Percentiles rank a stretch among this genome's conserved stretches.
Evolutionary conservation across 768 basidiomycete species (phyloP).

Genomic region (Leucocoprinus birnbaumii): DNA sequence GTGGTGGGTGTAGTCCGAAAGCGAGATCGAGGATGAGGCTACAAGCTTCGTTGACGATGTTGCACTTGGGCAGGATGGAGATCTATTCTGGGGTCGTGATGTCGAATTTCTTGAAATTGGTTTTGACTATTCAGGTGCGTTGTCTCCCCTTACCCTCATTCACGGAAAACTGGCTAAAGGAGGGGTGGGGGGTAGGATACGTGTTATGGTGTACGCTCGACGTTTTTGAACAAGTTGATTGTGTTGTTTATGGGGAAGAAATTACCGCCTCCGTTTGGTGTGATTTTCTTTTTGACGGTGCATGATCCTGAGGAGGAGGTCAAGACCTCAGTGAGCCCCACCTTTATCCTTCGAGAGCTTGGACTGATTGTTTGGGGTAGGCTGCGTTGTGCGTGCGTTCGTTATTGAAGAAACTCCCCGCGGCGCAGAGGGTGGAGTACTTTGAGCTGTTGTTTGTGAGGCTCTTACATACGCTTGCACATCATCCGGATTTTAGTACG

Average conservation of each 20-base stretch:
- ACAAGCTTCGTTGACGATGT: slow-evolving; percentile 74
- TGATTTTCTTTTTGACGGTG: slow-evolving; percentile 84
- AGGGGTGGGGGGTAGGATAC: slow-evolving; percentile 70
- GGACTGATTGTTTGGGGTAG: slow-evolving; percentile 25
- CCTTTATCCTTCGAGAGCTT: neutral
- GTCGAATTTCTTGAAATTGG: slow-evolving; percentile 63
- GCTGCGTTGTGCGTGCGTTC: slow-evolving; percentile 55
- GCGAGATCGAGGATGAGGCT: slow-evolving; percentile 78
- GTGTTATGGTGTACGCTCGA: slow-evolving; percentile 80
- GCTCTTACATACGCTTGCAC: slow-evolving; percentile 82
- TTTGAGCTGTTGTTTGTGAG: slow-evolving; percentile 86
- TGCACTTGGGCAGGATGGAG: slow-evolving; percentile 69
- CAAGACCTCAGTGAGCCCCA: slow-evolving; percentile 50
- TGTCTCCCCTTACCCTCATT: neutral
- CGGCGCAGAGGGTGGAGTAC: slow-evolving; percentile 59
- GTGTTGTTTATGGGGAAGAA: slow-evolving; percentile 60
- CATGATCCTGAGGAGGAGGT: slow-evolving; percentile 90
- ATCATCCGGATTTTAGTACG: slow-evolving; percentile 88
- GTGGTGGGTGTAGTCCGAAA: slow-evolving; percentile 38
- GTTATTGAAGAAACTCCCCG: slow-evolving; percentile 42
- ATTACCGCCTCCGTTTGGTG: slow-evolving; percentile 70
- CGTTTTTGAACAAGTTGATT: slow-evolving; percentile 75
- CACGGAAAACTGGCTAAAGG: neutral
- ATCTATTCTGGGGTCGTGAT: slow-evolving; percentile 55
- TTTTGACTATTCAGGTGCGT: slow-evolving; percentile 74